These are phyloP conservation scores for Exophiala sp. DNA, from an alignment of 2,329 filamentous ascomycete genomes.

Conservation along the genomic window DNA sequence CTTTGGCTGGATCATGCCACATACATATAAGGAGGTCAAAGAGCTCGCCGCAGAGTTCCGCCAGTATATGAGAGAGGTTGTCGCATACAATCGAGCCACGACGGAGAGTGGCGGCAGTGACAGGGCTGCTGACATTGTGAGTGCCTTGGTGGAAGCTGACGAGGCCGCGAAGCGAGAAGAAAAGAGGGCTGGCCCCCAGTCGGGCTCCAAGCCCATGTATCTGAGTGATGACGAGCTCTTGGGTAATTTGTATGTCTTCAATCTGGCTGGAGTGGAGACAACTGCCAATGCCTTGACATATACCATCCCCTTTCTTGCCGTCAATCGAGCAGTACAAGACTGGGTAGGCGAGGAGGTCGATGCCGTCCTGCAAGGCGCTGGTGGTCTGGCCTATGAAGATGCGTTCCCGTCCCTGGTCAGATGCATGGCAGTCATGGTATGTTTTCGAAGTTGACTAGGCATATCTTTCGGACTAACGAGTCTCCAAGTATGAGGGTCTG, in stretches of 20 bases:
- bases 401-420: constrained; percentile 15
- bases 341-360: constrained; percentile 43
- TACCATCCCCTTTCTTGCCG: constrained; percentile 41
- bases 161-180: constrained; percentile 29
- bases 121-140: constrained; percentile 13
- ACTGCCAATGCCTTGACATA: constrained; percentile 45
- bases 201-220: constrained; percentile 16
- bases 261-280: constrained; percentile 49
- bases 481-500: constrained; percentile 28
- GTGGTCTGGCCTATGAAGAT: constrained; percentile 10
- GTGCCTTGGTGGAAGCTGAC: constrained; percentile 27
- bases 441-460: neutral
- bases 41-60: constrained; percentile 15
- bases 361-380: constrained; percentile 4
- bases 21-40: neutral
- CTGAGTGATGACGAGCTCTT: constrained; percentile 43
- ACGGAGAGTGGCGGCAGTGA: constrained; percentile 30
- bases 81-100: constrained; percentile 15
- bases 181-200: constrained; percentile 26
- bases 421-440: constrained; percentile 21
- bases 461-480: neutral
- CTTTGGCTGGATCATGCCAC: neutral
- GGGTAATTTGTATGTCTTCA: constrained; percentile 47
- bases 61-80: constrained; percentile 25
- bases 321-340: constrained; percentile 41